phyloP scores from a whole-genome alignment of 108 stramenopile genomes.

The Nannochloropsis oceanica region DNA sequence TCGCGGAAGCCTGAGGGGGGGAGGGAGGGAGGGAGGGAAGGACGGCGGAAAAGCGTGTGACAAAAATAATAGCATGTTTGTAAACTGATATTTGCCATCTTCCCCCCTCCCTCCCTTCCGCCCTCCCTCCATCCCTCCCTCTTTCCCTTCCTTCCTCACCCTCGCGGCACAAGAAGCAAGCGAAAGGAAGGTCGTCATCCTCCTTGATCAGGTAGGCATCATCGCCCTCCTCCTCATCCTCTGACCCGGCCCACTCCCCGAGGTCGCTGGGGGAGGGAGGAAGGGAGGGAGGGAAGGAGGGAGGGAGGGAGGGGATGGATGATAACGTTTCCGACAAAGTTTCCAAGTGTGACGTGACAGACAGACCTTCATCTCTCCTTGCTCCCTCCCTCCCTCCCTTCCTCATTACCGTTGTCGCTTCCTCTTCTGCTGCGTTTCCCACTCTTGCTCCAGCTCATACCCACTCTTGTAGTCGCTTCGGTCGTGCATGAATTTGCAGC shows the following conservation, averaged over 20 bases:
- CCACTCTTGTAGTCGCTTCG: constrained; percentile 77
- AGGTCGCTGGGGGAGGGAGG: too few species aligned
- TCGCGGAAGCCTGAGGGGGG: constrained; percentile 45
- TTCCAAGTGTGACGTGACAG: constrained; percentile 2
- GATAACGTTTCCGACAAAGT: too few species aligned
- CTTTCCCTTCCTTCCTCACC: neutral
- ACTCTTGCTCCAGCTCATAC: constrained; percentile 87
- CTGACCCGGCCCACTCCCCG: too few species aligned
- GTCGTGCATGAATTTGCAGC: constrained; percentile 94
- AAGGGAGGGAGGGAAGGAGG: too few species aligned
- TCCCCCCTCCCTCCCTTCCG: neutral
- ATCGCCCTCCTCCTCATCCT: neutral
- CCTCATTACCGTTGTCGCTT: constrained; percentile 28
- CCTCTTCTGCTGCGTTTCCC: constrained; percentile 66
- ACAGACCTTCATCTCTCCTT: constrained; percentile 30
- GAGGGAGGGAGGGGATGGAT: too few species aligned
- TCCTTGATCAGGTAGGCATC: constrained; percentile 5
- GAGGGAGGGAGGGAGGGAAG: neutral
- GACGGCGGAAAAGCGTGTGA: neutral
- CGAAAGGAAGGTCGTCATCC: constrained; percentile 77
- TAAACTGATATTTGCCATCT: too few species aligned
- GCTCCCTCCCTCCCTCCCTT: constrained; percentile 42
- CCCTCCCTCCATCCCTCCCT: neutral
- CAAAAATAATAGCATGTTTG: neutral
- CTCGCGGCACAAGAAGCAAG: constrained; percentile 74